phyloP scores from a whole-genome alignment of 495 filamentous ascomycete species.

The Aspergillus funiculosus region DNA sequence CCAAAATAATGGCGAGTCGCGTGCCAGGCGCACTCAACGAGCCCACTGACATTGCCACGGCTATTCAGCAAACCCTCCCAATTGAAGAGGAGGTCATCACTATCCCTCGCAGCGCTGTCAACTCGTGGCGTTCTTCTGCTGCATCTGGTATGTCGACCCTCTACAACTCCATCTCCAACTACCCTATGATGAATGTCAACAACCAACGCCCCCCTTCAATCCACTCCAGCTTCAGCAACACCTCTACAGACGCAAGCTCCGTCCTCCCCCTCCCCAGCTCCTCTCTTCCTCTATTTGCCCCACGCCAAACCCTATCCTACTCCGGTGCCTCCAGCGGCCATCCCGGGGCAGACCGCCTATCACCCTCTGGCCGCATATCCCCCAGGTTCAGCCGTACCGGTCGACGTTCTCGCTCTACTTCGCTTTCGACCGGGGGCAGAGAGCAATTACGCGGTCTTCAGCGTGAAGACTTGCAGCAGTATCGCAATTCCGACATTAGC shows the following conservation, averaged over 20 bases:
- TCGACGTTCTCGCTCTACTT: slow-evolving; percentile 21
- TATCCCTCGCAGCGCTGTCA: slow-evolving; percentile 32
- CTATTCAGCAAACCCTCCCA: slow-evolving; percentile 25
- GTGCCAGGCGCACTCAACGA: slow-evolving; percentile 24
- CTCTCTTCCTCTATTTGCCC: slow-evolving; percentile 36
- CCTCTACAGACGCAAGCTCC: slow-evolving; percentile 32
- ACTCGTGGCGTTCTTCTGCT: slow-evolving; percentile 39
- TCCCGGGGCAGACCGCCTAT: slow-evolving; percentile 17
- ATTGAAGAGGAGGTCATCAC: slow-evolving; percentile 41
- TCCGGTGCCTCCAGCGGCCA: slow-evolving; percentile 12
- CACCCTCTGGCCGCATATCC: slow-evolving; percentile 15
- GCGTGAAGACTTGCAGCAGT: slow-evolving; percentile 35
- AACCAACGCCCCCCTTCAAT: slow-evolving; percentile 24
- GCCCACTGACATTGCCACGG: slow-evolving; percentile 24
- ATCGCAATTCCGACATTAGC: slow-evolving; percentile 41
- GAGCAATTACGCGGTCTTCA: slow-evolving; percentile 36
- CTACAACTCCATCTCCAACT: slow-evolving; percentile 29
- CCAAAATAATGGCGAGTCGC: slow-evolving; percentile 35
- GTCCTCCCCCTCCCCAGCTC: slow-evolving; percentile 23
- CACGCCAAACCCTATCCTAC: slow-evolving; percentile 25
- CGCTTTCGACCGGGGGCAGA: slow-evolving; percentile 30
- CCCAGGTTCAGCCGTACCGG: slow-evolving; percentile 12
- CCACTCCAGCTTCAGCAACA: slow-evolving; percentile 30
- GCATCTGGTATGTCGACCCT: slow-evolving; percentile 33
- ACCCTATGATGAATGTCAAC: slow-evolving; percentile 15